These are phyloP conservation scores for Thraustochytrium sp. DNA, from an alignment of 352 stramenopile genomes.

Conservation along the genomic window DNA sequence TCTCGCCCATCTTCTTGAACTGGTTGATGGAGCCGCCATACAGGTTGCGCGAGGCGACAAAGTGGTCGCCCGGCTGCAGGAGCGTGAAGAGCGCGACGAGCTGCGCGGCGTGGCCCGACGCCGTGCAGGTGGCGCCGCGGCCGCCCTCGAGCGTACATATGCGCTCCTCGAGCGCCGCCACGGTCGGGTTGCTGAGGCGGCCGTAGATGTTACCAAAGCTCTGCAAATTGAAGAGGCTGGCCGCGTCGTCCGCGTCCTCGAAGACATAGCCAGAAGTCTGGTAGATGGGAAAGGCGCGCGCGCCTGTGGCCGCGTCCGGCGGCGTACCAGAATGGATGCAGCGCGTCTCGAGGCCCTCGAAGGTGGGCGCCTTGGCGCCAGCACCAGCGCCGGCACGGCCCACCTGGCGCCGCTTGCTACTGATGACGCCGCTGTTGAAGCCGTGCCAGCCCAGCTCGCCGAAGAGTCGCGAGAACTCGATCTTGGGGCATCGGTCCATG, in stretches of 20 bases:
- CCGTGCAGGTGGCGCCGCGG: conserved; percentile 74
- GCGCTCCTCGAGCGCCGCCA: conserved; percentile 80
- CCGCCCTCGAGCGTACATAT: conserved; percentile 82
- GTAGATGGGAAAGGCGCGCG: conserved; percentile 75
- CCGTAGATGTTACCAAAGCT: conserved; percentile 79
- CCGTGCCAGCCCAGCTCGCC: conserved; percentile 26
- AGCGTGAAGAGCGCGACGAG: conserved; percentile 49
- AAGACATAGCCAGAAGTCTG: conserved; percentile 81
- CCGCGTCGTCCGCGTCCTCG: conserved; percentile 67
- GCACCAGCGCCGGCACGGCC: neutral
- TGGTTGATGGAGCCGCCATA: conserved; percentile 90
- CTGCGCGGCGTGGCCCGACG: conserved; percentile 72
- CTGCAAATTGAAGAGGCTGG: conserved; percentile 36
- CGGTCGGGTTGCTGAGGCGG: conserved; percentile 87
- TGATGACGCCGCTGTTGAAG: conserved; percentile 24
- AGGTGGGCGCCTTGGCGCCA: neutral
- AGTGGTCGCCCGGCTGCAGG: conserved; percentile 82
- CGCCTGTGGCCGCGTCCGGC: conserved; percentile 58
- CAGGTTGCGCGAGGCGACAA: conserved; percentile 86
- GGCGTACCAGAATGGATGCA: conserved; percentile 57
- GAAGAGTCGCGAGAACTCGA: conserved; percentile 32
- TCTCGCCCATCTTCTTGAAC: conserved; percentile 80
- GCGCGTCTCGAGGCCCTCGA: conserved; percentile 52
- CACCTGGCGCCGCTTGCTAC: neutral
- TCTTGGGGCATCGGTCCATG: conserved; percentile 39